Evolutionary conservation across 2,329 filamentous ascomycete genomes (phyloP), one percentile per base, ranked within the genome.

Genomic region (Nemania sp.): DNA sequence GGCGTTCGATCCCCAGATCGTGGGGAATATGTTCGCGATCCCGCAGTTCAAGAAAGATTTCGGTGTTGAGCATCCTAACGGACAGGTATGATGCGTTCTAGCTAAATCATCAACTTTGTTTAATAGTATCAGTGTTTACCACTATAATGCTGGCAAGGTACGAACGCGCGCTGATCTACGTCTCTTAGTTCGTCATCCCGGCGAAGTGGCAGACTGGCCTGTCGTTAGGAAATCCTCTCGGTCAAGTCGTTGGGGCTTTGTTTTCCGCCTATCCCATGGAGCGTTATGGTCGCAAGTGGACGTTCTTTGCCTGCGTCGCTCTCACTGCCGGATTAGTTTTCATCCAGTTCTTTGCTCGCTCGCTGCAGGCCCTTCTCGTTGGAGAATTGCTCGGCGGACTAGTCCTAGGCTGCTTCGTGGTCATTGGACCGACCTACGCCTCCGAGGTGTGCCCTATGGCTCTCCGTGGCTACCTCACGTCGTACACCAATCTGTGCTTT

Each of bases 1-100:
- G 49, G 87, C 87, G 3, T 92, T 90, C 73, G 89, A 91, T 74
- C 86, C 88, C 0, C 88, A 91, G 75, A 83, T 91, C 10, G 82
- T 90, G 20, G 88, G 88, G 26, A 88, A 89, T 68, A 82, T 91
- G 61, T 90, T 88, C 56, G 78, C 78, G 15, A 77, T 78, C 63
- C 76, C 77, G 11, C 77, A 79, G 60, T 79, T 79, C 62, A 74
- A 78, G 59, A 76, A 75, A 54, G 78, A 78, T 35, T 79, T 79
- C 58, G 78, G 78, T 1, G 72, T 72, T 29, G 69, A 73, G 66
- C 71, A 74, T 53, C 67, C 68, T 4, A 52, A 78, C 15, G 78
- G 78, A 52, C 71, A 77, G 65, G 77, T 79, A 71, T 53, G 78
- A 24, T 32, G 18, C 32, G 67, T 24, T n/a, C 68, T 54, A n/a